Base-by-base conservation (phyloP, 371 early-diverging fungal species). In the Batkoa obscura region DNA sequence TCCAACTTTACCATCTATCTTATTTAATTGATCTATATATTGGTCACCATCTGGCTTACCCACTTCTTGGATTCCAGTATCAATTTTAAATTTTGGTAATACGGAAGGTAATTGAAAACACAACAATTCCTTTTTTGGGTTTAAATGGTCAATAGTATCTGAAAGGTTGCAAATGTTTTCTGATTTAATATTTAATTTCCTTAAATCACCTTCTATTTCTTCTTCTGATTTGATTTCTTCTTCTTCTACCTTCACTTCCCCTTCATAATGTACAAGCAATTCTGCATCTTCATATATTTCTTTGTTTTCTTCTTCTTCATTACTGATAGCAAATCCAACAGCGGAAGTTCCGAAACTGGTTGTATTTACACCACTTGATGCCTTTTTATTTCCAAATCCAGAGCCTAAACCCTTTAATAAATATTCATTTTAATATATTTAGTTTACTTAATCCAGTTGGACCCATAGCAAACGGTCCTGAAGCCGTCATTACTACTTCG, bases 261-360 rank as follows among this genome's bases (percentile, higher is more conserved):
- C 48, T 47, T 47, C 48, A 47, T 23, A 15, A 30, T 47, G 48
- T 23, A 47, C 30, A 15, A 47, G 15, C 23, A 47, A 32, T 32
- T 47, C 48, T 15, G 48, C 48, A 32, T 47, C 48, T 47, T 47
- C 48, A 47, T 47, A 47, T 32, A 23, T 32, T 30, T 47, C 48
- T 15, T n/a, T 47, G n/a, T 47, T n/a, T 47, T 47, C 48, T 47
- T 47, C 48, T n/a, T 47, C 48, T 32, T 47, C 48, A 47, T 8
- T 23, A 6, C 31, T 47, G 31, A 47, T 30, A n/a, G 9, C n/a
- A 15, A 9, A 23, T 6, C 30, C 30, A 9, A 23, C 6, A n/a
- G 23, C 48, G 48, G n/a, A 47, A 41, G 9, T 9, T 41, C 30
- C 31, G 48, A 4, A 32, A 15, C 48, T 47, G 15, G 10, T 47